Evolutionary conservation across 2,329 filamentous ascomycete species (phyloP).

Genomic region (Diatrype stigma): DNA sequence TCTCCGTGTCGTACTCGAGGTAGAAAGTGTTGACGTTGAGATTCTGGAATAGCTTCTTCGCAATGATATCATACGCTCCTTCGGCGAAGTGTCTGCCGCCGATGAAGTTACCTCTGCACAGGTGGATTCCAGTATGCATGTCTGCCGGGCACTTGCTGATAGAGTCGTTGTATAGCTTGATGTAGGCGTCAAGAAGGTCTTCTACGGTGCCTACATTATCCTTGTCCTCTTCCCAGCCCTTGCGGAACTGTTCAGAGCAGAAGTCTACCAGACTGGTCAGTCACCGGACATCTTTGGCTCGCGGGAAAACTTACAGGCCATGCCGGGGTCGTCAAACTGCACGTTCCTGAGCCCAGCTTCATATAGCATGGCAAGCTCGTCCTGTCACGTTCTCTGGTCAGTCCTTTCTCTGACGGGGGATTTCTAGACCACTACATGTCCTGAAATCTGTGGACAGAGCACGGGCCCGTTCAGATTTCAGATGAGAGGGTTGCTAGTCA

Average conservation of each 20-base stretch:
- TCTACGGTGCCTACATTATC: conserved; percentile 66
- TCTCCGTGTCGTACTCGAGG: conserved; percentile 64
- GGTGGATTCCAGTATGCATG: conserved; percentile 72
- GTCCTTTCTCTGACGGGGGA: not conserved
- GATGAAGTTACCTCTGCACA: conserved; percentile 68
- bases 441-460: too few species aligned
- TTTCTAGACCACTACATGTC: not conserved
- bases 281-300: not conserved
- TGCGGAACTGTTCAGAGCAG: conserved; percentile 67
- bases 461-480: too few species aligned
- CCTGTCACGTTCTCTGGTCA: conserved; percentile 14
- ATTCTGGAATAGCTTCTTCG: conserved; percentile 60
- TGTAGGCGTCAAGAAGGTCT: conserved; percentile 70
- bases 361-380: conserved; percentile 58
- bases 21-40: conserved; percentile 65
- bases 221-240: conserved; percentile 63
- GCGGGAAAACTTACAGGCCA: conserved; percentile 52
- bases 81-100: conserved; percentile 63
- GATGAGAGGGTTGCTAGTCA: not conserved
- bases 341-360: conserved; percentile 60
- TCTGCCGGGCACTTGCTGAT: conserved; percentile 60
- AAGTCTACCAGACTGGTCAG: conserved; percentile 49
- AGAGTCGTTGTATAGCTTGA: conserved; percentile 71
- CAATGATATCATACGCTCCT: conserved; percentile 64
- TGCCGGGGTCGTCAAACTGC: conserved; percentile 64